These are phyloP conservation scores for Eimeria necatrix DNA, from an alignment of 169 alveolate species.

Conservation along the genomic window DNA sequence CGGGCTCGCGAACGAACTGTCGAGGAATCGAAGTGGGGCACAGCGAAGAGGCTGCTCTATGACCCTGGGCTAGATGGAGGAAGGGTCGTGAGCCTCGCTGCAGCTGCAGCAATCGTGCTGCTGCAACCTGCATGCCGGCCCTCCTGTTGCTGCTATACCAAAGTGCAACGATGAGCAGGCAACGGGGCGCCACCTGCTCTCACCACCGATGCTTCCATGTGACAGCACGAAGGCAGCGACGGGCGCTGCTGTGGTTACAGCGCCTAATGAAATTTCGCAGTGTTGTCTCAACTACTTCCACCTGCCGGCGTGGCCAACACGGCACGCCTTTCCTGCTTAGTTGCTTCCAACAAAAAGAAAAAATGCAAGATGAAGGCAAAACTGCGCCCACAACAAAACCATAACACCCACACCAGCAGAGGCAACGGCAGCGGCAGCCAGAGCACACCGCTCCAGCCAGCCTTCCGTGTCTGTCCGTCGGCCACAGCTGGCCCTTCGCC, in stretches of 20 bases:
- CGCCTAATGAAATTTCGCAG: background rate
- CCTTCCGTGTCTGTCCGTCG: conserved; percentile 39
- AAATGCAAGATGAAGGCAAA: background rate
- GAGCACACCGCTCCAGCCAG: background rate
- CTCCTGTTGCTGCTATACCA: conserved; percentile 43
- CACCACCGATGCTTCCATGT: conserved; percentile 30
- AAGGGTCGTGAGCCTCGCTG: conserved; percentile 64
- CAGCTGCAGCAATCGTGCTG: conserved; percentile 73
- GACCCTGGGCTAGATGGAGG: background rate
- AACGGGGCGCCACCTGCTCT: background rate
- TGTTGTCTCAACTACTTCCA: background rate
- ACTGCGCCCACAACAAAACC: background rate
- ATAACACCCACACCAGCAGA: background rate
- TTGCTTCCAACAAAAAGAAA: background rate
- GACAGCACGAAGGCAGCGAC: background rate
- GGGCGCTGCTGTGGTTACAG: background rate
- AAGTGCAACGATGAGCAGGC: conserved; percentile 19
- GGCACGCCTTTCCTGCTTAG: background rate
- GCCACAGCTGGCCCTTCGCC: conserved; percentile 8
- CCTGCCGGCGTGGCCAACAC: background rate
- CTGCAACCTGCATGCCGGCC: conserved; percentile 78
- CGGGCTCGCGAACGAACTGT: background rate
- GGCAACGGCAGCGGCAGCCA: conserved; percentile 8
- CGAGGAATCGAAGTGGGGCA: background rate
- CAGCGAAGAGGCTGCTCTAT: background rate